Percentiles rank a stretch among this genome's conserved stretches.
Conservation (phyloP, 2,329 filamentous ascomycete species). For the Fusarium staphyleae region DNA sequence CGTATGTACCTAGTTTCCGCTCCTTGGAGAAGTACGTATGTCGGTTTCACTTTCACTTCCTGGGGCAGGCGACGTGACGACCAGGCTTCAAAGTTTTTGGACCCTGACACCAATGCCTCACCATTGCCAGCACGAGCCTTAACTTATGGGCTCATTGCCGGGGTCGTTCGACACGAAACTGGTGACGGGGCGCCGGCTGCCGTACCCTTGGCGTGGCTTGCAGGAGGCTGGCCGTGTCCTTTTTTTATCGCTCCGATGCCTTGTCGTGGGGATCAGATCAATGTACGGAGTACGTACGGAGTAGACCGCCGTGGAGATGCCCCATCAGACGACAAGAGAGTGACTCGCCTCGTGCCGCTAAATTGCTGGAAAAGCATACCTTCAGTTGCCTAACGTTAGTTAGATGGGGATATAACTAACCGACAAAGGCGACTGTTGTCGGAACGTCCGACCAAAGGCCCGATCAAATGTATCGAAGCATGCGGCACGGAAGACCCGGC, state of each 20-base stretch:
- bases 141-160: not conserved
- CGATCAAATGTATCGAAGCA: not conserved
- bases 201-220: not conserved
- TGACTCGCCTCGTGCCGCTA: too few species aligned
- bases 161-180: constrained; percentile 19
- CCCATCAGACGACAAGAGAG: too few species aligned
- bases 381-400: too few species aligned
- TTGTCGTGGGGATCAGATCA: not conserved
- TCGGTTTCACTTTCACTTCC: not conserved
- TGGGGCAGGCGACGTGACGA: constrained; percentile 4
- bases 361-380: too few species aligned
- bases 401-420: too few species aligned
- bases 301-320: too few species aligned
- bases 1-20: too few species aligned
- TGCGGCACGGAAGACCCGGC: constrained; percentile 1
- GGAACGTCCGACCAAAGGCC: not conserved
- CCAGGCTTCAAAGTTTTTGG: not conserved
- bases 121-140: constrained; percentile 33
- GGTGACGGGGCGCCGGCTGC: constrained; percentile 3
- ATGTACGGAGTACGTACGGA: too few species aligned
- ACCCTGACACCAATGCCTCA: constrained; percentile 31
- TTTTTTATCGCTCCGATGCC: not conserved
- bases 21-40: not conserved
- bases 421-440: not conserved
- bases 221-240: not conserved